Base-by-base conservation (phyloP, 805 yeast species). In the Yarrowia sp. region DNA sequence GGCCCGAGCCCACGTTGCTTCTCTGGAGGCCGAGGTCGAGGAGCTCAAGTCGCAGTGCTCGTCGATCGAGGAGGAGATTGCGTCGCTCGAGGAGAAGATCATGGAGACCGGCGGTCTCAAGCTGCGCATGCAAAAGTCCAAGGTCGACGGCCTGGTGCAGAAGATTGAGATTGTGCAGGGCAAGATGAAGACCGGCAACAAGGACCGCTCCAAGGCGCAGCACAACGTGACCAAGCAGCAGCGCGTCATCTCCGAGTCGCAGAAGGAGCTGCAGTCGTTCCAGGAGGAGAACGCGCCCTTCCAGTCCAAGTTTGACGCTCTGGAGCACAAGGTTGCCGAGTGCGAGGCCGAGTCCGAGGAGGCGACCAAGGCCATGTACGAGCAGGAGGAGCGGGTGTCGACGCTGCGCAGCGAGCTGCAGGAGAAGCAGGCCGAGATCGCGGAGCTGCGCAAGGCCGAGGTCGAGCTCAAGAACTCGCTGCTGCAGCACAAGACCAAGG, bases 21-120 rank as follows among this genome's bases (percentile, higher is more conserved):
- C 71, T 21, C 68, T 79, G 10, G 74, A 76, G n/a, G 56, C 64
- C 2, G 84, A 84, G 60, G 75, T 80, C 24, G 71, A 69, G 9
- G 68, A 69, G 3, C 71, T 91, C 7, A 79, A 83, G 68, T 74
- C 75, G 2, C 83, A 82, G 66, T 83, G 91, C 66, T 73, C 76
- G 25, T 83, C 80, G 31, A 72, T 82, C 41, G 89, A 84, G 70
- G 69, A 72, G 6, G 77, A 81, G 63, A 87, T 94, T 39, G 77
- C 79, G 12, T 77, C 67, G 0, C 74, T 92, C 3, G 92, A 90
- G 66, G 88, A 86, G 62, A 81, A 85, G 69, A 90, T 94, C 38
- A 84, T 92, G 88, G 86, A 88, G 55, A 86, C 90, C 61, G 99
- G 99, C 61, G 99, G 99, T 64, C 86, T 88, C 8, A 84, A 84